Percentiles rank a stretch among this genome's conserved stretches.
phyloP scores from a whole-genome alignment of 148 eudicot species.

The Arctostaphylos glauca region DNA sequence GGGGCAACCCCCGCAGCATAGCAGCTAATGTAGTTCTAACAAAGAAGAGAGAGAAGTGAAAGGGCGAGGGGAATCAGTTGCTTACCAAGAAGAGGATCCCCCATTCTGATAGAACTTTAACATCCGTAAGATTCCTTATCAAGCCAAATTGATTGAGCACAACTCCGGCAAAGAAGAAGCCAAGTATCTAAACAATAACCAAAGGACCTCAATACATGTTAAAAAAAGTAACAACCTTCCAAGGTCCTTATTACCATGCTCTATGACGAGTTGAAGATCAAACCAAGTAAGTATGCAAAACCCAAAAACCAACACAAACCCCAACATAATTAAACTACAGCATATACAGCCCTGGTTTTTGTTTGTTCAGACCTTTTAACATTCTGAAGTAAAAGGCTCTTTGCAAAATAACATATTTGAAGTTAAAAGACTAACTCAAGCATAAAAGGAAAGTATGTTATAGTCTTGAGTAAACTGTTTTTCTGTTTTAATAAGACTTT shows the following conservation, averaged over 20 bases:
- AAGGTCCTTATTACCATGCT: not conserved
- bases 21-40: no score
- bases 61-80: not conserved
- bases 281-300: not conserved
- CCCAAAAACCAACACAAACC: not conserved
- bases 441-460: not conserved
- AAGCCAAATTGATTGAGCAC: conserved; percentile 90
- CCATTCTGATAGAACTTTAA: conserved; percentile 95
- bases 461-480: not conserved
- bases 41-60: not conserved
- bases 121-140: conserved; percentile 90
- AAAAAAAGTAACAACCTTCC: conserved; percentile 3
- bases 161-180: conserved; percentile 95
- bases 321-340: not conserved
- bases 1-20: not conserved
- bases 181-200: conserved; percentile 65
- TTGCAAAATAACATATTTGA: not conserved
- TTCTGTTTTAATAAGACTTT: not conserved
- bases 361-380: not conserved
- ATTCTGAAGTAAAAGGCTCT: not conserved
- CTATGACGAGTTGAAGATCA: not conserved
- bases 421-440: not conserved
- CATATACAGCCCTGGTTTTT: not conserved
- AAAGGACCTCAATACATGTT: not conserved
- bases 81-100: conserved; percentile 96